Base-by-base conservation (phyloP, 164 flowering plant species). In the Chimonanthus praecox region DNA sequence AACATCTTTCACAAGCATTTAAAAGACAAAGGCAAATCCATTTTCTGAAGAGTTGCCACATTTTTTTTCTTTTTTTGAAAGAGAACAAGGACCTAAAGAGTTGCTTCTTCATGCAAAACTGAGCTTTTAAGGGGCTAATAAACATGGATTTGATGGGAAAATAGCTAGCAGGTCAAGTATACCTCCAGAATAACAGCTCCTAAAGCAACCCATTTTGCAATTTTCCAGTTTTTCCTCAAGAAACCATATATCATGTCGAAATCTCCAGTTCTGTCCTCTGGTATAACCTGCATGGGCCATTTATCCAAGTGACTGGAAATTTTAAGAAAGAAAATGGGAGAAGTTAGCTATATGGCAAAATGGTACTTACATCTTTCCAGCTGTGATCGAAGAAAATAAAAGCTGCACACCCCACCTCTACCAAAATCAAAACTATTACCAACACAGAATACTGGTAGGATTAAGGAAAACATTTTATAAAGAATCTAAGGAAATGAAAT, bases 181-280 rank as follows among this genome's bases (percentile, higher is more conserved):
- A 94, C 98, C 97, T 94, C 87, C 65, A 94, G 80, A 67, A 92
- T 78, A 78, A 94, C 97, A 79, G 75, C 83, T 64, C 92, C 97
- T 65, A 94, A 87, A 76, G 97, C 97, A 79, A 89, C 97, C 98
- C 98, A 94, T 75, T 77, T 90, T 45, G 83, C 83, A 75, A 91
- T 88, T 33, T 80, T 79, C 98, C 98, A 94, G 82, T 94, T 77
- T 72, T 88, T 84, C 78, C 84, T 80, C 77, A 94, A 85, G 78
- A 92, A 92, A 47, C 71, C 80, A 83, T 87, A 89, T 20, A 94
- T 92, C 89, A 76, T 84, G 18, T 84, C 88, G 75, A 92, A 92
- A 73, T 91, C 85, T 72, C 98, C 97, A 76, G 95, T 94, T 76
- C 79, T 86, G 76, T 94, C 97, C 4, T 82, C 74, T 47, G 99